These are phyloP conservation scores for Insectozyma bohioensis DNA, from an alignment of 1,139 yeast genomes.

Conservation along the genomic window DNA sequence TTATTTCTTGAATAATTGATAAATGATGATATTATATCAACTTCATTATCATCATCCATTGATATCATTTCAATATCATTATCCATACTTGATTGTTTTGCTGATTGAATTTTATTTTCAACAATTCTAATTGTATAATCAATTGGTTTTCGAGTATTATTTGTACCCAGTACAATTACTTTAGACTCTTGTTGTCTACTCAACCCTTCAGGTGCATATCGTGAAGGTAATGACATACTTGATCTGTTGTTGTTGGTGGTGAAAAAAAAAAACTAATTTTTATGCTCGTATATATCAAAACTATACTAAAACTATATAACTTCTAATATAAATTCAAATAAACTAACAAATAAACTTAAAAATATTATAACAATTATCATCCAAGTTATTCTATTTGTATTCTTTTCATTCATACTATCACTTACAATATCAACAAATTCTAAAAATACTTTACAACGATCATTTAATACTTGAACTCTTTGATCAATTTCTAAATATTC, in stretches of 20 bases:
- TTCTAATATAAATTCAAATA: constrained; percentile 43
- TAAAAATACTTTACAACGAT: constrained; percentile 88
- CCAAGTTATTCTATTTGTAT: constrained; percentile 89
- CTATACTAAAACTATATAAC: constrained; percentile 19
- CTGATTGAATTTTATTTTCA: constrained; percentile 34
- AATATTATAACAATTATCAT: constrained; percentile 84
- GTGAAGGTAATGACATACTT: constrained; percentile 38
- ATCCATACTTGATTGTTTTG: constrained; percentile 18
- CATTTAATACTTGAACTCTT: constrained; percentile 88
- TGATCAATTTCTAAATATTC: constrained; percentile 94
- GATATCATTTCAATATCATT: constrained; percentile 54
- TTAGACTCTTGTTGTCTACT: constrained; percentile 25
- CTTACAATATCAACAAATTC: constrained; percentile 92
- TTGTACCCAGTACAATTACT: constrained; percentile 34
- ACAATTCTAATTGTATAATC: constrained; percentile 30
- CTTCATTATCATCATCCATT: constrained; percentile 48
- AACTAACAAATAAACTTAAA: constrained; percentile 67
- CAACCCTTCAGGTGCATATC: constrained; percentile 45
- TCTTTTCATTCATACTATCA: constrained; percentile 90
- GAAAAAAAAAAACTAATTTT: too few relatives aligned
- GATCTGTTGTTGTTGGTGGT: not conserved
- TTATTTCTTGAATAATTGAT: constrained; percentile 14
- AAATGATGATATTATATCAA: constrained; percentile 44
- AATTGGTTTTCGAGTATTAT: constrained; percentile 17
- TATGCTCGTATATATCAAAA: not conserved